Conservation (phyloP, 2,329 filamentous ascomycete species). For the Samsoniella hepiali region DNA sequence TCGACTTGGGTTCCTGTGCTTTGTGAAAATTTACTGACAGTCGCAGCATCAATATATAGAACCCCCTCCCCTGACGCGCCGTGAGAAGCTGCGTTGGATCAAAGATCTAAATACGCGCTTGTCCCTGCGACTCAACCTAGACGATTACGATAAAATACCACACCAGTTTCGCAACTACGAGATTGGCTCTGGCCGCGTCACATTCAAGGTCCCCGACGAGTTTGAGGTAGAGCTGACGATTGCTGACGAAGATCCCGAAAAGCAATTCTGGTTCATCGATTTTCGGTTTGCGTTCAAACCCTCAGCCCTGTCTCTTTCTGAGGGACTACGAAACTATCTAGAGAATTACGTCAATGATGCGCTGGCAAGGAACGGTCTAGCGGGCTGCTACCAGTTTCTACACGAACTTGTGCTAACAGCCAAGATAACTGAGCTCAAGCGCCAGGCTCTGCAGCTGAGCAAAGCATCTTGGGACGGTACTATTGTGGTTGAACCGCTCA, state of each 20-base stretch:
- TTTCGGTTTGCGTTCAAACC: constrained; percentile 81
- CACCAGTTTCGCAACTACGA: constrained; percentile 72
- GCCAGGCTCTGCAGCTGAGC: constrained; percentile 70
- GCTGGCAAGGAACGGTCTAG: constrained; percentile 66
- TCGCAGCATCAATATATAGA: constrained; percentile 71
- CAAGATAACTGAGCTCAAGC: constrained; percentile 79
- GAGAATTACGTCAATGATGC: constrained; percentile 70
- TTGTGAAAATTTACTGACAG: constrained; percentile 31
- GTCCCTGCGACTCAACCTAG: constrained; percentile 76
- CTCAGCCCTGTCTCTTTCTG: constrained; percentile 57
- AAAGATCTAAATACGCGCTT: constrained; percentile 81
- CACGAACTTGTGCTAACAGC: constrained; percentile 87
- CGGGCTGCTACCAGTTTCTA: constrained; percentile 79
- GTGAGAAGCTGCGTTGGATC: constrained; percentile 70
- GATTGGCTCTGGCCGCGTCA: constrained; percentile 82
- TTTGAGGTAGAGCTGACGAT: constrained; percentile 94
- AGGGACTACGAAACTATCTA: constrained; percentile 61
- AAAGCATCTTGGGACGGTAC: constrained; percentile 74
- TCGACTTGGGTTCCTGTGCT: constrained; percentile 21
- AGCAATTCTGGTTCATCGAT: constrained; percentile 93
- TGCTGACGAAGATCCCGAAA: constrained; percentile 75
- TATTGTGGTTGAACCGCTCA: constrained; percentile 72
- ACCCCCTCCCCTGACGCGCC: constrained; percentile 65
- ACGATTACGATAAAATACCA: constrained; percentile 75
- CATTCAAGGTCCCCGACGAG: constrained; percentile 77